Percentiles rank a stretch among this genome's conserved stretches.
phyloP scores from a whole-genome alignment of 139 green algal genomes.

The Micromonas pusilla region DNA sequence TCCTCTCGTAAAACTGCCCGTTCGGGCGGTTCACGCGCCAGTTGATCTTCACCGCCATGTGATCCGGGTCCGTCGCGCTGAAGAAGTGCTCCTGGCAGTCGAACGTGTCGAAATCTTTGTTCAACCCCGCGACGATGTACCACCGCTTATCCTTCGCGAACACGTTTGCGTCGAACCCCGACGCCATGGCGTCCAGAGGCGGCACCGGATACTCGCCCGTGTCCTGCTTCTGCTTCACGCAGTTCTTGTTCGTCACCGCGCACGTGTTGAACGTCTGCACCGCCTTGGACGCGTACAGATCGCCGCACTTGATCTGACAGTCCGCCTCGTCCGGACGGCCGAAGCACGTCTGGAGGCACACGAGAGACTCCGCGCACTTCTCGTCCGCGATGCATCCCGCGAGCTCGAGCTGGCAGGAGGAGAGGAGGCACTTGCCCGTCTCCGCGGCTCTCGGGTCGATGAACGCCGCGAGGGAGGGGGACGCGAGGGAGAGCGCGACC shows the following conservation, averaged over 20 bases:
- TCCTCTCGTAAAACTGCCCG: constrained; percentile 66
- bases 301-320: constrained; percentile 78
- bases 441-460: constrained; percentile 2
- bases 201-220: constrained; percentile 38
- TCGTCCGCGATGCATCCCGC: constrained; percentile 64
- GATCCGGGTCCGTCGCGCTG: constrained; percentile 31
- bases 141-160: constrained; percentile 60
- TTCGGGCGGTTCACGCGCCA: constrained; percentile 51
- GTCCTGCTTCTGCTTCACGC: constrained; percentile 70
- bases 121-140: constrained; percentile 81
- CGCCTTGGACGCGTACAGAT: constrained; percentile 66
- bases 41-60: constrained; percentile 64
- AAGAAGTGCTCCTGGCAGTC: constrained; percentile 65
- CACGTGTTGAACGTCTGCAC: constrained; percentile 75
- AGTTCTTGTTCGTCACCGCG: constrained; percentile 74
- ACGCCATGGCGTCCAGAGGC: constrained; percentile 26
- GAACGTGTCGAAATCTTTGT: constrained; percentile 80
- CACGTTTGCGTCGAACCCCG: constrained; percentile 54
- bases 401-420: constrained; percentile 45
- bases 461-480: not conserved
- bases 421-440: constrained; percentile 29
- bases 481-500: not conserved
- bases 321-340: constrained; percentile 58
- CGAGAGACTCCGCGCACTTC: constrained; percentile 67
- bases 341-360: constrained; percentile 75